Conservation (phyloP, 805 yeast species). For the Phaffomyces opuntiae region DNA sequence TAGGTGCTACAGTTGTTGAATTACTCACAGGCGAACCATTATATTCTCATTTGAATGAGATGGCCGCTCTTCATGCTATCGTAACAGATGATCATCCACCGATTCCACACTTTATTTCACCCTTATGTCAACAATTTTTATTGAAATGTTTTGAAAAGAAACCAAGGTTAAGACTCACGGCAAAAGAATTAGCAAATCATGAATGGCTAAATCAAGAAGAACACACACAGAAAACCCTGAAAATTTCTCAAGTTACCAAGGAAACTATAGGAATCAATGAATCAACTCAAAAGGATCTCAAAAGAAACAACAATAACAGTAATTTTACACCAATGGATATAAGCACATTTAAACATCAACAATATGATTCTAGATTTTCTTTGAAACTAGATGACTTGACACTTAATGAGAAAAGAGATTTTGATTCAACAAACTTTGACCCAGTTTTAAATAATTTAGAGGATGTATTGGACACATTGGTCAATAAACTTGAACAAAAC, state of each 20-base stretch:
- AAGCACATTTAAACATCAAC: constrained; percentile 13
- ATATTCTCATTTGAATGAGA: constrained; percentile 64
- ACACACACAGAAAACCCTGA: background rate
- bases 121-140: constrained; percentile 47
- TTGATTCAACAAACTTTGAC: constrained; percentile 8
- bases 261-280: constrained; percentile 1
- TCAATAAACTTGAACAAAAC: background rate
- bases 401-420: background rate
- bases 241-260: background rate
- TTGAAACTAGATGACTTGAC: constrained; percentile 8
- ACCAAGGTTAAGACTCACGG: constrained; percentile 51
- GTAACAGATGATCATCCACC: constrained; percentile 71
- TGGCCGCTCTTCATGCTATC: constrained; percentile 79
- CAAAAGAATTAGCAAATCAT: constrained; percentile 48
- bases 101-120: constrained; percentile 46
- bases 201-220: constrained; percentile 42
- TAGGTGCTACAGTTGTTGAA: constrained; percentile 93
- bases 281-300: constrained; percentile 7
- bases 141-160: constrained; percentile 65
- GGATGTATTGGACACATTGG: background rate
- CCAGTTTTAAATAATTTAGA: constrained; percentile 4
- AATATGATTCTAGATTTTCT: constrained; percentile 7
- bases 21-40: constrained; percentile 84
- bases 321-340: constrained; percentile 18
- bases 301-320: constrained; percentile 15